phyloP scores from a whole-genome alignment of 768 basidiomycete species.

The Tricholoma sp. region DNA sequence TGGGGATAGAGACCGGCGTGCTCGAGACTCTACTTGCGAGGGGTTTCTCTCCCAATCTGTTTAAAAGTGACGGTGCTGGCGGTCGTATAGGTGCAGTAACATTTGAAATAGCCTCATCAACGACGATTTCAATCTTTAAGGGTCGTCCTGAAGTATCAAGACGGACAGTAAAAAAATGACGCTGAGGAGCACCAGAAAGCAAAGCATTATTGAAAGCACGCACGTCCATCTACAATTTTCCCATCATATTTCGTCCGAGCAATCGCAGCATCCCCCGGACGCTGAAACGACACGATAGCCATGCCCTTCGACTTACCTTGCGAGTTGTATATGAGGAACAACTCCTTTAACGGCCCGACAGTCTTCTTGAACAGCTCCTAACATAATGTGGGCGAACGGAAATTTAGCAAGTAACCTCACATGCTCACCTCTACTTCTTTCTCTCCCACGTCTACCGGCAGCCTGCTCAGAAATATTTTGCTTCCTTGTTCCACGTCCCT shows the following conservation, averaged over 20 bases:
- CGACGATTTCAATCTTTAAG: slow-evolving; percentile 60
- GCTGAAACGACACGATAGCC: slow-evolving; percentile 68
- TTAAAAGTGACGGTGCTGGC: slow-evolving; percentile 21
- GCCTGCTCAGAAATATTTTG: slow-evolving; percentile 60
- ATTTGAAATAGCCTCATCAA: slow-evolving; percentile 32
- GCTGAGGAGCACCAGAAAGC: neutral
- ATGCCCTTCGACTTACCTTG: slow-evolving; percentile 73
- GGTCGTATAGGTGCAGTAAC: slow-evolving; percentile 13
- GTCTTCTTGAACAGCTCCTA: slow-evolving; percentile 77
- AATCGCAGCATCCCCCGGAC: slow-evolving; percentile 53
- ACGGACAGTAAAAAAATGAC: neutral
- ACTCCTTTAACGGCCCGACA: slow-evolving; percentile 67
- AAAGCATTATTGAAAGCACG: slow-evolving; percentile 18
- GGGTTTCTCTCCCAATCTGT: slow-evolving; percentile 19
- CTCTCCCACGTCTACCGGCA: slow-evolving; percentile 67
- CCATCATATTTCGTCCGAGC: slow-evolving; percentile 71
- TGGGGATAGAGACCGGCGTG: slow-evolving; percentile 9
- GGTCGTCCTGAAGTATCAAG: slow-evolving; percentile 45
- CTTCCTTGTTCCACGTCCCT: slow-evolving; percentile 42
- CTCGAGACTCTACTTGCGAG: slow-evolving; percentile 2
- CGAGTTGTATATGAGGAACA: slow-evolving; percentile 69
- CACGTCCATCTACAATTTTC: slow-evolving; percentile 66
- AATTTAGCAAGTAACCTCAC: neutral
- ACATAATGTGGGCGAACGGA: neutral
- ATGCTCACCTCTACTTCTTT: slow-evolving; percentile 59